Percentiles rank a stretch among this genome's conserved stretches.
These are phyloP conservation scores for Boechera retrofracta DNA, from an alignment of 345 rosid genomes.

Conservation along the genomic window DNA sequence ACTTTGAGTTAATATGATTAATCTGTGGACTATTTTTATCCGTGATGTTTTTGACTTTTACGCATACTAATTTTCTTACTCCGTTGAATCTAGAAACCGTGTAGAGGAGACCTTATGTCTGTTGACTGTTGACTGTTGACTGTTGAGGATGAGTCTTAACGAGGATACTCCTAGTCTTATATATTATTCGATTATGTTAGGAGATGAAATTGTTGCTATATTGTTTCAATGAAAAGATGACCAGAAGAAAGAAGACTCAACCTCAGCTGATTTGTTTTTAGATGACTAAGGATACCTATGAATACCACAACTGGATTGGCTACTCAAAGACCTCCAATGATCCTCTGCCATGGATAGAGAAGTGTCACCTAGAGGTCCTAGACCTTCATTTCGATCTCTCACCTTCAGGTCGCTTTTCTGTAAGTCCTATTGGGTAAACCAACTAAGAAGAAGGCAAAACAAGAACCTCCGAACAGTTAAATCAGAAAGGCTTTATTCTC, in stretches of 20 bases:
- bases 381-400: not conserved
- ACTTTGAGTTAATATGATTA: not conserved
- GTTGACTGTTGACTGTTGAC: not conserved
- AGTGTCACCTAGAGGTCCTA: not conserved
- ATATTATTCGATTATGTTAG: not conserved
- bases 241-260: not conserved
- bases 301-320: not conserved
- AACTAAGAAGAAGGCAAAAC: not conserved
- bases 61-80: not conserved
- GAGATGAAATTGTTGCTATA: not conserved
- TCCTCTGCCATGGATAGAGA: not conserved
- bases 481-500: not conserved
- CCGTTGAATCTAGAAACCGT: not conserved
- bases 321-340: not conserved
- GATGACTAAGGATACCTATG: not conserved
- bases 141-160: not conserved
- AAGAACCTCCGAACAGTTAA: not conserved
- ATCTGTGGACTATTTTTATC: not conserved
- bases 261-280: too few species aligned
- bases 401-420: not conserved
- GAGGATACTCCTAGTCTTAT: not conserved
- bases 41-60: not conserved
- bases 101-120: not conserved
- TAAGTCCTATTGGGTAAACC: conserved; percentile 16
- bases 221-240: not conserved